Conservation (phyloP, 106 monocot genomes). For the Platanthera zijinensis region DNA sequence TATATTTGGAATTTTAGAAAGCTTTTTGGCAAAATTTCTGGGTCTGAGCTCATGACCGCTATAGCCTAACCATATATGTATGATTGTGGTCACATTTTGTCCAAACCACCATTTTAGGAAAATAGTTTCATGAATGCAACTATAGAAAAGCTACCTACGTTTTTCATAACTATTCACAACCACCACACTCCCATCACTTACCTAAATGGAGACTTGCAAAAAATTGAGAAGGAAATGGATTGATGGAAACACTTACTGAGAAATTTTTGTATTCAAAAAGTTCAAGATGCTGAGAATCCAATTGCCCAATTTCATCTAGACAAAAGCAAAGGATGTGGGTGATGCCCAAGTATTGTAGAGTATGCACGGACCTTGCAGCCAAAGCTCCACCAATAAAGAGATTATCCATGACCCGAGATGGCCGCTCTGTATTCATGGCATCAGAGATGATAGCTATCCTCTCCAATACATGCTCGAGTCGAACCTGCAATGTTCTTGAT, state of each 20-base stretch:
- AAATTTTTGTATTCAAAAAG: constrained; percentile 85
- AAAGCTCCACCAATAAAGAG: constrained; percentile 90
- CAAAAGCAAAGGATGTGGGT: constrained; percentile 89
- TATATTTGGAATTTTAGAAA: too few species aligned
- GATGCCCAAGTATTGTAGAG: constrained; percentile 80
- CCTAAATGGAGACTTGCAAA: too few species aligned
- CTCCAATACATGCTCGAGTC: constrained; percentile 92
- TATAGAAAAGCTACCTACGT: too few species aligned
- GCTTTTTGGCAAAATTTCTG: too few species aligned
- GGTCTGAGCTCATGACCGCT: too few species aligned
- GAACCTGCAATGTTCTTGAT: constrained; percentile 38
- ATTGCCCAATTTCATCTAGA: constrained; percentile 95
- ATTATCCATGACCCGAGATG: constrained; percentile 54
- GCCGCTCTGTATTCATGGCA: constrained; percentile 78
- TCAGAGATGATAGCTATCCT: constrained; percentile 76
- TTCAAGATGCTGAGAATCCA: constrained; percentile 84
- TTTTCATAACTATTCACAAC: too few species aligned
- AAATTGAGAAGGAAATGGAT: not conserved
- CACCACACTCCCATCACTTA: too few species aligned
- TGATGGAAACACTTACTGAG: constrained; percentile 42
- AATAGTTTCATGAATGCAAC: too few species aligned
- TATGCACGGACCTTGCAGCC: constrained; percentile 70
- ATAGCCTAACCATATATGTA: too few species aligned
- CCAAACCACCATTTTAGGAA: too few species aligned
- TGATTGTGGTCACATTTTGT: too few species aligned